phyloP scores from a whole-genome alignment of 306 rosid genomes.

The Cicer bijugum region DNA sequence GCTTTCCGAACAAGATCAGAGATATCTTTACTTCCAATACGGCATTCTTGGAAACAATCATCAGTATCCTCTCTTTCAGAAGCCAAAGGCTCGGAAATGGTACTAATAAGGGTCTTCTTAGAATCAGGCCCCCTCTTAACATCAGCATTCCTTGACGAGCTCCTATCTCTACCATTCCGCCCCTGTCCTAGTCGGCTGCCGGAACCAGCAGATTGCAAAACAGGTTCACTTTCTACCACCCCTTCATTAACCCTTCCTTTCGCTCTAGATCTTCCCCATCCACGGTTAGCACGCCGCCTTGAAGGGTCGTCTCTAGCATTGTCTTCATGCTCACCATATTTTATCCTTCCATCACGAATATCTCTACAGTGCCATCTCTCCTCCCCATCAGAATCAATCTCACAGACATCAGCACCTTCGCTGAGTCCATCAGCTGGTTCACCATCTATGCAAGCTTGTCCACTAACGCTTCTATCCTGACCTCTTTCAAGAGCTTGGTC shows the following conservation, averaged over 20 bases:
- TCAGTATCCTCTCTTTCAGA: slow-evolving; percentile 81
- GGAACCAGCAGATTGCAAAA: slow-evolving; percentile 76
- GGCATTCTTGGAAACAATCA: slow-evolving; percentile 82
- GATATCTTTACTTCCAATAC: slow-evolving; percentile 77
- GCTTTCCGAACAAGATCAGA: slow-evolving; percentile 81
- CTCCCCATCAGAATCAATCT: slow-evolving; percentile 62
- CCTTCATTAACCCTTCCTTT: slow-evolving; percentile 84
- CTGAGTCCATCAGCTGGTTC: slow-evolving; percentile 61
- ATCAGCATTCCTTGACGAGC: slow-evolving; percentile 56
- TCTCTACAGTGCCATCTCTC: slow-evolving; percentile 74
- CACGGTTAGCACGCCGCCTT: slow-evolving; percentile 79
- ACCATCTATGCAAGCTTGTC: slow-evolving; percentile 59
- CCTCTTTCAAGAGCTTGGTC: slow-evolving; percentile 67
- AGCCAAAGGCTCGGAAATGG: slow-evolving; percentile 50
- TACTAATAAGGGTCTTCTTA: slow-evolving; percentile 55
- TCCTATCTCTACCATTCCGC: slow-evolving; percentile 69
- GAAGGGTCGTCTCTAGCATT: slow-evolving; percentile 75
- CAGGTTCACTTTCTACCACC: slow-evolving; percentile 65
- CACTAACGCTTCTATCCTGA: slow-evolving; percentile 57
- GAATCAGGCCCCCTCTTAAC: slow-evolving; percentile 63
- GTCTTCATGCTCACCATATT: slow-evolving; percentile 75
- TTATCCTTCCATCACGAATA: slow-evolving; percentile 68
- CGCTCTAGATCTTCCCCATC: slow-evolving; percentile 69
- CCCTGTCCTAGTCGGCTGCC: slow-evolving; percentile 69
- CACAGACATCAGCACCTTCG: slow-evolving; percentile 52